These are phyloP conservation scores for Capsicum baccatum DNA, from an alignment of 257 asterid species.

Conservation along the genomic window DNA sequence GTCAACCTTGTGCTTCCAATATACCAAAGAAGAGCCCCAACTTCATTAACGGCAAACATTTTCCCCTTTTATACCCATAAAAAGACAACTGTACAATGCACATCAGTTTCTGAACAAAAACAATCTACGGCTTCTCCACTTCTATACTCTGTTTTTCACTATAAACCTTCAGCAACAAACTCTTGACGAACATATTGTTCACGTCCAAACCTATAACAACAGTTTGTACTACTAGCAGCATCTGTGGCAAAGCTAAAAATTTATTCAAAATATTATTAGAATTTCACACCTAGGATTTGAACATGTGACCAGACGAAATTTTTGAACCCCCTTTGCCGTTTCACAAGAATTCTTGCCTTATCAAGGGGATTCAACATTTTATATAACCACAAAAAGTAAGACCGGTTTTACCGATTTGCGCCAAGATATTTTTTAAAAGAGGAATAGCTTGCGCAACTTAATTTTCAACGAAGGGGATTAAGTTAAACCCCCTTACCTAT, in stretches of 20 bases:
- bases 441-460: background rate
- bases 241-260: background rate
- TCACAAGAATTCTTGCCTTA: background rate
- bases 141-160: background rate
- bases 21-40: constrained; percentile 8
- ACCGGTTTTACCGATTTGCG: background rate
- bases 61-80: background rate
- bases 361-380: background rate
- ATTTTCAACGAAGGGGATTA: background rate
- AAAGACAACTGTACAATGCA: background rate
- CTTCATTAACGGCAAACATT: background rate
- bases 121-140: background rate
- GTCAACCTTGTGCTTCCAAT: background rate
- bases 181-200: constrained; percentile 1
- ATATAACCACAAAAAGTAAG: background rate
- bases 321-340: background rate
- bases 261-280: background rate
- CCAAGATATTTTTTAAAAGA: background rate
- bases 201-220: background rate
- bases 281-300: background rate
- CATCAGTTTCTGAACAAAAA: background rate
- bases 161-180: background rate
- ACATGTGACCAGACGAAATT: background rate
- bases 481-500: background rate
- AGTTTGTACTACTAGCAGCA: background rate